phyloP scores from a whole-genome alignment of 1,284 basidiomycete genomes.

The Cryptococcus neoformans region DNA sequence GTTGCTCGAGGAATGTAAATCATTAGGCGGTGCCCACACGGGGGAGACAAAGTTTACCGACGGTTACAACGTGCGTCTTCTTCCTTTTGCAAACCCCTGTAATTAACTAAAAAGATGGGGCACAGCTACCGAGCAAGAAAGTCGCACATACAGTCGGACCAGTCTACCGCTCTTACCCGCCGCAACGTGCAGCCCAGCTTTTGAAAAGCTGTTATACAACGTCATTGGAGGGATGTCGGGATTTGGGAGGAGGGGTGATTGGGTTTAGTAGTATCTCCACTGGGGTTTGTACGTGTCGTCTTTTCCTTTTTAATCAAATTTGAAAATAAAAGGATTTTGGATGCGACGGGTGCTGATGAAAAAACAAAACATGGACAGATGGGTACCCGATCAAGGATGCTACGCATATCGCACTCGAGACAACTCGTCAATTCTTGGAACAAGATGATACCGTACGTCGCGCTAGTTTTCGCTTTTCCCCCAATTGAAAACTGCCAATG shows the following conservation, averaged over 20 bases:
- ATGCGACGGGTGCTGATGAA: slow-evolving; percentile 2
- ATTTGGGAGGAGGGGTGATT: slow-evolving; percentile 62
- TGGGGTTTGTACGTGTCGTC: slow-evolving; percentile 40
- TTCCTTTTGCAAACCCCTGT: neutral
- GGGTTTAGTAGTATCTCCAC: slow-evolving; percentile 52
- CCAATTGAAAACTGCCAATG: neutral
- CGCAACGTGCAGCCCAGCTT: slow-evolving; percentile 55
- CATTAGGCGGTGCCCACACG: slow-evolving; percentile 70
- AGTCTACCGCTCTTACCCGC: slow-evolving; percentile 57
- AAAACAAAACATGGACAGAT: too few species aligned
- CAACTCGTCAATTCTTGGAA: slow-evolving; percentile 35
- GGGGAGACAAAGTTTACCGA: slow-evolving; percentile 59
- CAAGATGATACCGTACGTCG: slow-evolving; percentile 26
- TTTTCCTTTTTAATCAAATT: too few species aligned
- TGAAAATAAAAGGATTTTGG: neutral
- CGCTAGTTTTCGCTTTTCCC: too few species aligned
- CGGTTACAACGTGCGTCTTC: slow-evolving; percentile 40
- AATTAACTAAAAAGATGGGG: neutral
- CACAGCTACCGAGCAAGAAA: slow-evolving; percentile 55
- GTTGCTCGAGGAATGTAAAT: slow-evolving; percentile 66
- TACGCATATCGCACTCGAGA: slow-evolving; percentile 39
- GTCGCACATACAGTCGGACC: slow-evolving; percentile 93
- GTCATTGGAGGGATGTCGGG: slow-evolving; percentile 62
- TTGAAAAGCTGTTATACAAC: slow-evolving; percentile 71
- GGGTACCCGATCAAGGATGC: slow-evolving; percentile 48